Conservation (phyloP, 148 eudicot genomes). For the Bassia scoparia region DNA sequence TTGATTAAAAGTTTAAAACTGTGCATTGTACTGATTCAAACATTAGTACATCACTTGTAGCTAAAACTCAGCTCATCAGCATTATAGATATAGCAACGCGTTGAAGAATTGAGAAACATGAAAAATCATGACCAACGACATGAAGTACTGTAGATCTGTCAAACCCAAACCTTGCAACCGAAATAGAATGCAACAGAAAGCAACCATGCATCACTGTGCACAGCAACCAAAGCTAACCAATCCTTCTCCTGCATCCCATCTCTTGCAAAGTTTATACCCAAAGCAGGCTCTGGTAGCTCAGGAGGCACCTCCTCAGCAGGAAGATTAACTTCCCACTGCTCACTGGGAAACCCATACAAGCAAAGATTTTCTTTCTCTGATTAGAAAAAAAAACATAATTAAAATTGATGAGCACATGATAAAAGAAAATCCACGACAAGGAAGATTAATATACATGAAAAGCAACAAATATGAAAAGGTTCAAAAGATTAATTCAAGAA, state of each 20-base stretch:
- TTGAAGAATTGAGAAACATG: background rate
- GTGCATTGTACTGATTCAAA: too few relatives aligned
- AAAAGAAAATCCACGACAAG: background rate
- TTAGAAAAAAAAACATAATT: slow-evolving; percentile 13
- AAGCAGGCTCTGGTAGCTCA: slow-evolving; percentile 89
- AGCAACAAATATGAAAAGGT: background rate
- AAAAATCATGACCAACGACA: background rate
- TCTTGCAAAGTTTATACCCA: slow-evolving; percentile 91
- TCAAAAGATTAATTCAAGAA: background rate
- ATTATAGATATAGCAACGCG: too few relatives aligned
- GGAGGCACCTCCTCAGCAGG: slow-evolving; percentile 96
- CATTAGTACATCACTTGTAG: too few relatives aligned
- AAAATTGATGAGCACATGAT: background rate
- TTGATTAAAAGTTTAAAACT: too few relatives aligned
- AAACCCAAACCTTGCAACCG: slow-evolving; percentile 88
- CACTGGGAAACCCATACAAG: slow-evolving; percentile 81
- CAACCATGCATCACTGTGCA: slow-evolving; percentile 91
- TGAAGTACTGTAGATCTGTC: slow-evolving; percentile 67
- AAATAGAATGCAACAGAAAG: slow-evolving; percentile 87
- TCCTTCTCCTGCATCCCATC: slow-evolving; percentile 90
- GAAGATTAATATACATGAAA: background rate
- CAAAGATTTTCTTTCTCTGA: slow-evolving; percentile 90
- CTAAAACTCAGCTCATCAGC: too few relatives aligned
- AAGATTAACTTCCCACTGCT: slow-evolving; percentile 88
- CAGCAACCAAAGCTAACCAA: slow-evolving; percentile 87